Percentiles rank a stretch among this genome's conserved stretches.
phyloP scores from a whole-genome alignment of 108 stramenopile genomes.

The Cyclostephanos invisitatus region DNA sequence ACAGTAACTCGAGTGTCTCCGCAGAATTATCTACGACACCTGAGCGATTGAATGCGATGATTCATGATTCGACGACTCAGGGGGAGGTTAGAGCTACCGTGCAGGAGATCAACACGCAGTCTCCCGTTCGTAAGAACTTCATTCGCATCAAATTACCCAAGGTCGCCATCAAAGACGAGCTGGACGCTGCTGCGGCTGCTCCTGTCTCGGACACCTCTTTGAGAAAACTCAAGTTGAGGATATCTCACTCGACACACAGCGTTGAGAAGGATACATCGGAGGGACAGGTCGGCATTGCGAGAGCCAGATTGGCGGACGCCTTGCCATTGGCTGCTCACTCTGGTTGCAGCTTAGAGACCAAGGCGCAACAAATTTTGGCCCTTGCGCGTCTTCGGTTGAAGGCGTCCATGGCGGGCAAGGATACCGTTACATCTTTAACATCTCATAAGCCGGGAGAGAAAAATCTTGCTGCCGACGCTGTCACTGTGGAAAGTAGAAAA shows the following conservation, averaged over 20 bases:
- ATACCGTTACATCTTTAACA: not conserved
- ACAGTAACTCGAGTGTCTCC: not conserved
- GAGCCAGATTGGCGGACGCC: constrained; percentile 1
- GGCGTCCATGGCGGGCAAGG: constrained; percentile 12
- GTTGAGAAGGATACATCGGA: constrained; percentile 9
- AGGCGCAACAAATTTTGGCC: constrained; percentile 45
- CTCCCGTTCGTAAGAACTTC: constrained; percentile 1
- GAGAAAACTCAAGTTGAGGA: constrained; percentile 30
- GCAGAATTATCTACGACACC: not conserved
- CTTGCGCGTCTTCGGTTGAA: constrained; percentile 37
- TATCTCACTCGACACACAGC: constrained; percentile 19
- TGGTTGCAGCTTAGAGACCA: constrained; percentile 23
- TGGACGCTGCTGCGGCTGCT: not conserved
- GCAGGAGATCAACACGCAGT: not conserved
- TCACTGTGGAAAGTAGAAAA: not conserved
- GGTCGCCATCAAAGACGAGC: not conserved
- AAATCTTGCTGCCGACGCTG: not conserved
- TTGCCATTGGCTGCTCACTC: not conserved
- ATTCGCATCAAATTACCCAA: constrained; percentile 44
- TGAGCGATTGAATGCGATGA: not conserved
- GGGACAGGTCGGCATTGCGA: not conserved
- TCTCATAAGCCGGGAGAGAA: not conserved
- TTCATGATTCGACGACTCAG: constrained; percentile 13
- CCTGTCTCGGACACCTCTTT: not conserved
- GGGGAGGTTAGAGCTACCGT: not conserved